A percentile compares a stretch with the other conserved stretches of the same genome.
Conservation (phyloP, 2,329 filamentous ascomycete genomes). For the Fusarium sp. region DNA sequence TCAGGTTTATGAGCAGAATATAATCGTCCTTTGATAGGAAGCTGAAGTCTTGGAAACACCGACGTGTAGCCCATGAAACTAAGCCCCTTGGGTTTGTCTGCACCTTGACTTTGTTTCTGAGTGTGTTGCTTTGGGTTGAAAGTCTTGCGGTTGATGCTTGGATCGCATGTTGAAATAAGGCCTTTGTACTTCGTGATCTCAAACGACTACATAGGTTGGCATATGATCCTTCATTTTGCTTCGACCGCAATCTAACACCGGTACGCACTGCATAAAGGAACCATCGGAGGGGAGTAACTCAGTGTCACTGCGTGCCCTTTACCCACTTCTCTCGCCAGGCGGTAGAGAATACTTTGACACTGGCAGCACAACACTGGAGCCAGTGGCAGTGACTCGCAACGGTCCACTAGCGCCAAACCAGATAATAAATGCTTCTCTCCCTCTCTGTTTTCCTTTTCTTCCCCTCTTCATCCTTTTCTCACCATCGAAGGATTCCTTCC, state of each 20-base stretch:
- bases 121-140: too few relatives aligned
- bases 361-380: not conserved
- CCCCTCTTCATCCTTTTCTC: not conserved
- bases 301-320: rapidly evolving
- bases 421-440: not conserved
- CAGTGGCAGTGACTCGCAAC: not conserved
- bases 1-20: not conserved
- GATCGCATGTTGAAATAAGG: not conserved
- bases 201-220: too few relatives aligned
- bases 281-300: not conserved
- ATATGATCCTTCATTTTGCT: not conserved
- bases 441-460: not conserved
- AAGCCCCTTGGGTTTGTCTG: too few relatives aligned
- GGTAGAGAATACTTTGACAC: not conserved
- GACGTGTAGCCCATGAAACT: too few relatives aligned
- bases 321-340: rapidly evolving
- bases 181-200: too few relatives aligned
- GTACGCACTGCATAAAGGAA: not conserved
- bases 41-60: not conserved
- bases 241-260: rapidly evolving
- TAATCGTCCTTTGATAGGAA: rapidly evolving
- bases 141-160: not conserved
- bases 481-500: not conserved
- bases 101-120: too few relatives aligned
- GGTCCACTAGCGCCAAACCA: not conserved